These are phyloP conservation scores for Physcomitrium patens DNA, from an alignment of 225 moss, liverwort and hornwort species.

Conservation along the genomic window DNA sequence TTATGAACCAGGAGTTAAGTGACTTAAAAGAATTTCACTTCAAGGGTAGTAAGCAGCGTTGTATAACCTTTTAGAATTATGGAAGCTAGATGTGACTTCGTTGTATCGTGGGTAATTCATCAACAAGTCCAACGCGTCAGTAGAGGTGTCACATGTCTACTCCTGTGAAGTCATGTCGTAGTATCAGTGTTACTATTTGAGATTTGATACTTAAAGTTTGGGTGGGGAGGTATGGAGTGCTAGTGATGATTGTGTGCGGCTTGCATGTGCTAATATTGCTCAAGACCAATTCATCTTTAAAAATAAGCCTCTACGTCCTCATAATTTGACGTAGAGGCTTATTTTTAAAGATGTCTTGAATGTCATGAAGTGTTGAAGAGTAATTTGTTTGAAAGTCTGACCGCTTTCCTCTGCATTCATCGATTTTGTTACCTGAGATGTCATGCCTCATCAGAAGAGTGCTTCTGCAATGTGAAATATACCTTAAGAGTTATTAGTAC, in stretches of 20 bases:
- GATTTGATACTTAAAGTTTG: constrained; percentile 12
- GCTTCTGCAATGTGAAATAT: too few species aligned
- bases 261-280: constrained; percentile 11
- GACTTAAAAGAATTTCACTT: constrained; percentile 15
- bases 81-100: not conserved
- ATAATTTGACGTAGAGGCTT: too few species aligned
- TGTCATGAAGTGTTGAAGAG: too few species aligned
- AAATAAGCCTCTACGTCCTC: not conserved
- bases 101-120: constrained; percentile 19
- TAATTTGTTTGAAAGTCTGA: too few species aligned
- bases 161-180: constrained; percentile 19
- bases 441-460: too few species aligned
- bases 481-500: too few species aligned
- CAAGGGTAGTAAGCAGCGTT: constrained; percentile 9
- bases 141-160: constrained; percentile 33
- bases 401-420: too few species aligned
- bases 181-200: constrained; percentile 4
- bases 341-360: too few species aligned
- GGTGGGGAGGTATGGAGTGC: constrained; percentile 5
- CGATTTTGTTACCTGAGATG: too few species aligned
- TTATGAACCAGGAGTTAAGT: not conserved
- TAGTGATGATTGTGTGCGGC: constrained; percentile 16
- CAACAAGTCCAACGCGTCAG: constrained; percentile 1
- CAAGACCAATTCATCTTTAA: constrained; percentile 4
- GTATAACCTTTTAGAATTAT: constrained; percentile 11